Base-by-base conservation (phyloP, 345 rosid genomes). In the Raphanus raphanistrum region DNA sequence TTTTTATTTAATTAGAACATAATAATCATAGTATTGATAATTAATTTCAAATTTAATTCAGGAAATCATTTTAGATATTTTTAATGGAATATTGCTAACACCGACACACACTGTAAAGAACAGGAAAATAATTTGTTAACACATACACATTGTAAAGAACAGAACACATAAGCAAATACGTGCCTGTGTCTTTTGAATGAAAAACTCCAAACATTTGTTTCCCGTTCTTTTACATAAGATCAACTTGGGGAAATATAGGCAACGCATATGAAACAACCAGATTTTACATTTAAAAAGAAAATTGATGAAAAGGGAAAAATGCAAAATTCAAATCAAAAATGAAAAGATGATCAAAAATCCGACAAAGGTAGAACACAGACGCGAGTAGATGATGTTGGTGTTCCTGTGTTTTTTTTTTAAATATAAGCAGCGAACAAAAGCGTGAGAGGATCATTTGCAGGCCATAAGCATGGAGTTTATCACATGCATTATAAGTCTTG, bases 401-500 rank as follows among this genome's bases (percentile, higher is more conserved):
- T 45, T 74, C 71, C 75, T 74, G 68, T 62, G 82, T 68, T 73
- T 50, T 50, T 13, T 50, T 45, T 45, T 77, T 60, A 66, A 72
- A 28, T 28, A 50, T 62, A 68, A 68, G 66, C 70, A 79, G 28
- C 35, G 48, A 33, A 67, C 33, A 62, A 62, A 0, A 58, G 62
- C 3, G 3, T 2, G 31, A 28, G 31, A 58, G 63, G 27, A 38
- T 90, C 90, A 88, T 78, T 87, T 90, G 83, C 86, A 82, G 70
- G 82, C 71, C 88, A 77, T 79, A 68, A 88, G 83, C 81, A 88
- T 80, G 29, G 88, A 88, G 84, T 92, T 88, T 59, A 92, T 84
- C 75, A 95, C 95, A 36, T 84, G 92, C 85, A 86, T 82, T 66
- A 91, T 88, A 60, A 91, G 80, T 4, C 94, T 94, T 59, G 88